These are phyloP conservation scores for Protomyces pachydermus DNA, from an alignment of 1,139 yeast genomes.

Conservation along the genomic window DNA sequence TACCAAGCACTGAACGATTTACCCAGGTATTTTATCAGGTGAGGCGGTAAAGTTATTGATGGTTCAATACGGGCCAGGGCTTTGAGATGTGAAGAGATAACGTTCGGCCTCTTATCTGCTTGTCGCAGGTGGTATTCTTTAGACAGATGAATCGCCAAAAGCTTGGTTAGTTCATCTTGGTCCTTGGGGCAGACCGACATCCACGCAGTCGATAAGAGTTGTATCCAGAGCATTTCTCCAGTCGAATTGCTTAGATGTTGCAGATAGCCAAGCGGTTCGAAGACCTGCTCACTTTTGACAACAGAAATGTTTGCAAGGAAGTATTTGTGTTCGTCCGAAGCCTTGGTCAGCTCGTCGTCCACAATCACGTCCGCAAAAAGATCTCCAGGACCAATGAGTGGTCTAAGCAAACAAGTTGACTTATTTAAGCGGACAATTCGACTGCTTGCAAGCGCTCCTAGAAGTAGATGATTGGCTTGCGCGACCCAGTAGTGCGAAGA, in stretches of 20 bases:
- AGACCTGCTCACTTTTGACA: constrained; percentile 55
- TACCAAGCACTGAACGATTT: constrained; percentile 89
- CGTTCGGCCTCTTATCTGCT: constrained; percentile 80
- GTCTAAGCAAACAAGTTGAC: constrained; percentile 30
- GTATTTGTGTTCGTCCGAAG: constrained; percentile 43
- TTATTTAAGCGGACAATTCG: constrained; percentile 1
- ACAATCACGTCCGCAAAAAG: constrained; percentile 26
- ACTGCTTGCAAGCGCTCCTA: constrained; percentile 65
- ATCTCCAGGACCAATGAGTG: constrained; percentile 29
- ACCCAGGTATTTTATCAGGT: constrained; percentile 82
- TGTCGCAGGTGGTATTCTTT: constrained; percentile 91
- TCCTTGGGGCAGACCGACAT: constrained; percentile 70
- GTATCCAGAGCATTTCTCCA: constrained; percentile 79
- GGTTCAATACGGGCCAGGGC: constrained; percentile 67
- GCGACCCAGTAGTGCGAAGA: constrained; percentile 94
- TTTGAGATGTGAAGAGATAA: constrained; percentile 73
- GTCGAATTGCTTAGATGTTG: constrained; percentile 78
- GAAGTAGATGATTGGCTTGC: constrained; percentile 82
- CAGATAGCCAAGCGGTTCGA: constrained; percentile 70
- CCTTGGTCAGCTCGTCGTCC: constrained; percentile 31
- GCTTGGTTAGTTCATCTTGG: constrained; percentile 73
- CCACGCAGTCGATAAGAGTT: constrained; percentile 76
- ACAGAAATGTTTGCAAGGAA: constrained; percentile 49
- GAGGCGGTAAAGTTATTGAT: constrained; percentile 79
- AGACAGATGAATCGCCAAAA: constrained; percentile 70